Base-by-base conservation (phyloP, 1,284 basidiomycete species). In the Cerrena zonata region DNA sequence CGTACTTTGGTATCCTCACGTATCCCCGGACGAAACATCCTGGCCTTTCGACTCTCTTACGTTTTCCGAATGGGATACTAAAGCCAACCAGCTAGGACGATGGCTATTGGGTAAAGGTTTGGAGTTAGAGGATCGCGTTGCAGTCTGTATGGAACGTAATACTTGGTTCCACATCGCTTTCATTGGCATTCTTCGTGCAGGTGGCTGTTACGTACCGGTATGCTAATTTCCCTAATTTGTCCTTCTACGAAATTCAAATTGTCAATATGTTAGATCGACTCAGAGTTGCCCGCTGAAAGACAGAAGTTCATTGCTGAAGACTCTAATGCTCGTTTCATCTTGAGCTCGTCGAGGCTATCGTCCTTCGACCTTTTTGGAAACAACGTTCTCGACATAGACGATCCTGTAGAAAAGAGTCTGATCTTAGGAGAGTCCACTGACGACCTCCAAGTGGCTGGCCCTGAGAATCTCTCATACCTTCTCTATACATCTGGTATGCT, bases 131-230 rank as follows among this genome's bases (percentile, higher is more conserved):
- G 72, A 75, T 43, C 69, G 71, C 12, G 72, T 79, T 2, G 74
- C 74, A n/a, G 63, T 80, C 44, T 79, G 75, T 52, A 70, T 76
- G 64, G 59, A 69, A 46, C 70, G 77, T 18, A 66, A 76, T 44
- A 55, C 72, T 21, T 53, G 66, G 47, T 80, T 76, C 54, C 73
- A 79, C 44, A 58, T 72, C 21, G 67, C 70, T 7, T 65, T 77
- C 53, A 67, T 77, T 42, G 78, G 73, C 7, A 69, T 79, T 30
- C 67, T 77, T 52, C 75, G 73, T 44, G 72, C 76, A 30, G 78
- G 79, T 36, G 77, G 71, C 36, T 79, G 77, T 48, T 80, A 80
- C 59, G 77, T 79, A 45, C 75, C 77, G 23, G 77, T 79, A 45
- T 47, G 70, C 61, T 49, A 13, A 37, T 13, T 34, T 10, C 10